These are phyloP conservation scores for Omphalotus olearius DNA, from an alignment of 1,284 basidiomycete species.

Conservation along the genomic window DNA sequence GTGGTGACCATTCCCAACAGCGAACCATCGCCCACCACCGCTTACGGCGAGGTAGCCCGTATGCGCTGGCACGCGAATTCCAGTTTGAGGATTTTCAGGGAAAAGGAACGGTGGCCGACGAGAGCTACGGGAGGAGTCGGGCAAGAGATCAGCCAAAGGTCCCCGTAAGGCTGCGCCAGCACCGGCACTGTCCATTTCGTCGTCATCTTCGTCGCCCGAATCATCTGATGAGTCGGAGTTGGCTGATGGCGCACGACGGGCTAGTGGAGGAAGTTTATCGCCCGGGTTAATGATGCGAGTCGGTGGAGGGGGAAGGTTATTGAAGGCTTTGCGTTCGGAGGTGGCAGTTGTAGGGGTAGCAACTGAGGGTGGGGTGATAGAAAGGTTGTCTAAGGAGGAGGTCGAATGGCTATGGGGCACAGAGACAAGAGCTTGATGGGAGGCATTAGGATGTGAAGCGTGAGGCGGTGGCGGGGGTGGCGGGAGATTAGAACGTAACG, in stretches of 20 bases:
- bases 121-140: constrained; percentile 80
- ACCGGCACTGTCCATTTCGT: constrained; percentile 19
- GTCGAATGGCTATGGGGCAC: too few species aligned
- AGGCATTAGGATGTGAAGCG: constrained; percentile 5
- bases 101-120: constrained; percentile 59
- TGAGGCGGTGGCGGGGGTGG: constrained; percentile 12
- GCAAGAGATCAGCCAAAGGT: constrained; percentile 56
- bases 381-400: background rate
- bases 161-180: background rate
- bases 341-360: constrained; percentile 19
- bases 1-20: constrained; percentile 58
- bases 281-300: constrained; percentile 65
- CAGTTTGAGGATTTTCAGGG: background rate
- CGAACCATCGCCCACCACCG: constrained; percentile 47
- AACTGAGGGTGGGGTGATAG: constrained; percentile 14
- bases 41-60: constrained; percentile 54
- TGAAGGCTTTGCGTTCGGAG: constrained; percentile 42
- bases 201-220: constrained; percentile 46
- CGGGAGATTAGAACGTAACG: background rate
- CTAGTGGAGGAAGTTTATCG: constrained; percentile 59
- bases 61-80: constrained; percentile 56
- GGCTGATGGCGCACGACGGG: constrained; percentile 23
- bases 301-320: constrained; percentile 61
- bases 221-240: constrained; percentile 45
- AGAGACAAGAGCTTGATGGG: constrained; percentile 1